A percentile compares a stretch with the other conserved stretches of the same genome.
Evolutionary conservation across 345 rosid genomes (phyloP).

Genomic region (Citrus sp.): DNA sequence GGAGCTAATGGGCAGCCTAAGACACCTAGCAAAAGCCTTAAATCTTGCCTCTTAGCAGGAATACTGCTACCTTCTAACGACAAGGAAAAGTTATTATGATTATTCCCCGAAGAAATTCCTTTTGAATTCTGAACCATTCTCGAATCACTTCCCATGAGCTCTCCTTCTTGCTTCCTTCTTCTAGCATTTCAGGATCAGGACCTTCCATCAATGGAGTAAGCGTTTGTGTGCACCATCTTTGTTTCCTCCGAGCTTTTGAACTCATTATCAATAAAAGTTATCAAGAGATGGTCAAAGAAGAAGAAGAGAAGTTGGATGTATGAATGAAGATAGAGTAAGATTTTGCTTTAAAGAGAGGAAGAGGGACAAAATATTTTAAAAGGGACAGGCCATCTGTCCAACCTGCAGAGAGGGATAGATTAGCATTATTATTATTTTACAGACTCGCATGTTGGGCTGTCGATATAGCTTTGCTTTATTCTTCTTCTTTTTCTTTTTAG

Average conservation of each 20-base stretch:
- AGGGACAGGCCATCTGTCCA: conserved; percentile 68
- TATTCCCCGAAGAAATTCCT: conserved; percentile 29
- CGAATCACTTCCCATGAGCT: conserved; percentile 84
- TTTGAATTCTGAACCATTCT: conserved; percentile 88
- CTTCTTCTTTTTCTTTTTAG: conserved; percentile 25
- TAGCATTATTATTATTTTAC: conserved; percentile 17
- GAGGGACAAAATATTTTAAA: conserved; percentile 32
- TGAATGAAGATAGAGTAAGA: not conserved
- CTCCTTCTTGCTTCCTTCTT: conserved; percentile 65
- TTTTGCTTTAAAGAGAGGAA: not conserved
- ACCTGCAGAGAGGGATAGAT: conserved; percentile 27
- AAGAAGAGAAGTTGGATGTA: not conserved
- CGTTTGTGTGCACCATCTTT: conserved; percentile 65
- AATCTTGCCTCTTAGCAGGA: conserved; percentile 62
- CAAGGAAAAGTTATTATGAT: conserved; percentile 14
- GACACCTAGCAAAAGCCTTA: conserved; percentile 81
- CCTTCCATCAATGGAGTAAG: conserved; percentile 93
- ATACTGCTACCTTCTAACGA: conserved; percentile 29
- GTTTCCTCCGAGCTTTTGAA: conserved; percentile 48
- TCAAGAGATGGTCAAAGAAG: not conserved
- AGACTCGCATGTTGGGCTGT: conserved; percentile 35
- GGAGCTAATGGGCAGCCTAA: conserved; percentile 95
- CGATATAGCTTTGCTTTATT: conserved; percentile 26
- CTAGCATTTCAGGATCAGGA: conserved; percentile 90
- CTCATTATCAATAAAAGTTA: conserved; percentile 17